A percentile compares a stretch with the other conserved stretches of the same genome.
Conservation (phyloP, 2,329 filamentous ascomycete genomes). For the Trichoderma polysporum region DNA sequence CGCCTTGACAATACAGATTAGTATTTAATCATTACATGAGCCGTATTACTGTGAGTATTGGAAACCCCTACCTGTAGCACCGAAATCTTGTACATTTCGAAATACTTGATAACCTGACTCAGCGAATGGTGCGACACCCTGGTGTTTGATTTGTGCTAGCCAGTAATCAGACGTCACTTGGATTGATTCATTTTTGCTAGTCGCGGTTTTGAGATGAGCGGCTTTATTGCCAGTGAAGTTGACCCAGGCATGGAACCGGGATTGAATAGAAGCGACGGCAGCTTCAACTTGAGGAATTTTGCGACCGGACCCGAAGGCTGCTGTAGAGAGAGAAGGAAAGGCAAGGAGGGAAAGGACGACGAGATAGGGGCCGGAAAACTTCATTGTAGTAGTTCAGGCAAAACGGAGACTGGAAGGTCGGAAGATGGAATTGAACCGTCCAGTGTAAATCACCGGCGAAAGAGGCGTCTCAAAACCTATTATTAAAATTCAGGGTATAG, state of each 20-base stretch:
- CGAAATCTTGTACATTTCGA: slow-evolving; percentile 25
- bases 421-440: too few species aligned
- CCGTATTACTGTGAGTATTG: too few species aligned
- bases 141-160: neutral
- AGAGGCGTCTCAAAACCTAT: too few species aligned
- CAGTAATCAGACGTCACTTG: neutral
- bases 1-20: neutral
- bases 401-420: too few species aligned
- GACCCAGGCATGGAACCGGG: neutral
- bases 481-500: too few species aligned
- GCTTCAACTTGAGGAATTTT: neutral
- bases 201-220: neutral
- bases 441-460: too few species aligned
- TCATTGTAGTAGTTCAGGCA: too few species aligned
- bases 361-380: too few species aligned
- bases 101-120: slow-evolving; percentile 29
- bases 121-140: neutral
- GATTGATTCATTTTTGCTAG: neutral
- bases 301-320: neutral
- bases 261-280: neutral
- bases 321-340: neutral
- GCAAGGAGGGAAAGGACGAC: neutral
- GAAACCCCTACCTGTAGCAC: neutral
- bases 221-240: neutral
- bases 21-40: too few species aligned